phyloP scores from a whole-genome alignment of 306 rosid genomes.

The Morella rubra region DNA sequence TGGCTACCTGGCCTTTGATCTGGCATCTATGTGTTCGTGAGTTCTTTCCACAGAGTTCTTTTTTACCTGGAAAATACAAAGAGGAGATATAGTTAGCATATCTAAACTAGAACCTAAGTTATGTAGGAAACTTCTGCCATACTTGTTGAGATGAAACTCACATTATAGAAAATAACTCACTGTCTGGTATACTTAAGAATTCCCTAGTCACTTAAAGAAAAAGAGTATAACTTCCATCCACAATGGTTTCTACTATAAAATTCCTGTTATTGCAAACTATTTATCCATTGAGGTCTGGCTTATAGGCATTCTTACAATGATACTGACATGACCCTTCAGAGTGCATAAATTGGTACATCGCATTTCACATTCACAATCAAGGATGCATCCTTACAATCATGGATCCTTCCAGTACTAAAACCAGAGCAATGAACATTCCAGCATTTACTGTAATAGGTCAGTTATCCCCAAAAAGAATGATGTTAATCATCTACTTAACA shows the following conservation, averaged over 20 bases:
- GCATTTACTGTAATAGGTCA: background rate
- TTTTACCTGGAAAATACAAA: conserved; percentile 48
- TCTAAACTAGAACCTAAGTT: conserved; percentile 9
- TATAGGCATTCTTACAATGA: background rate
- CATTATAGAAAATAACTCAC: conserved; percentile 8
- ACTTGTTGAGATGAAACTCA: conserved; percentile 9
- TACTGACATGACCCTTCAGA: background rate
- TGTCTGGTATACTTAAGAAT: background rate
- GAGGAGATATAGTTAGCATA: conserved; percentile 7
- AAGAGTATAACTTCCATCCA: background rate
- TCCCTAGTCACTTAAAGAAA: background rate
- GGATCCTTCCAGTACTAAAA: background rate
- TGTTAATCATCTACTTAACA: too few relatives aligned
- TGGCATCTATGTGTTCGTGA: conserved; percentile 82
- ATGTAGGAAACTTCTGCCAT: conserved; percentile 13
- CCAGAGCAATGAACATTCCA: conserved; percentile 18
- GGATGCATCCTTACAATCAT: background rate
- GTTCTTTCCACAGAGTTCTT: conserved; percentile 61
- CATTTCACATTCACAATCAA: background rate
- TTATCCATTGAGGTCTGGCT: background rate
- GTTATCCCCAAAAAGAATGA: too few relatives aligned
- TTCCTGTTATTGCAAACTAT: background rate
- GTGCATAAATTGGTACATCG: background rate
- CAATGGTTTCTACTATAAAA: conserved; percentile 3
- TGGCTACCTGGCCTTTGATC: conserved; percentile 83